A percentile compares a stretch with the other conserved stretches of the same genome.
These are phyloP conservation scores for Stipa capillata DNA, from an alignment of 176 grass and related monocot genomes.

Conservation along the genomic window DNA sequence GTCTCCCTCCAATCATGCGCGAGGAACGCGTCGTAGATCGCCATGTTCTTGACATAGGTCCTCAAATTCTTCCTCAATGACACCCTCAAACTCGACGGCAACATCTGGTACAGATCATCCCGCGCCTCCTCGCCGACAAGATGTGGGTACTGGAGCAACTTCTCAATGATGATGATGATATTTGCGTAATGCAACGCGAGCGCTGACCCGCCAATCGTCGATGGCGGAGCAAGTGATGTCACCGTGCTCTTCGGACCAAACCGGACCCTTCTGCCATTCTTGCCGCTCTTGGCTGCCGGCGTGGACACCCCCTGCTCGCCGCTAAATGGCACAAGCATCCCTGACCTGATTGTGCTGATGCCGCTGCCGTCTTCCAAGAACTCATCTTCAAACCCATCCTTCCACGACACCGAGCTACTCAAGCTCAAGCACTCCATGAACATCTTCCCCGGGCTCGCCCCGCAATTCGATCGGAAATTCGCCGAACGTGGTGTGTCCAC, in stretches of 20 bases:
- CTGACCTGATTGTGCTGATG: conserved; percentile 45
- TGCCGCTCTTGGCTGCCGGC: conserved; percentile 7
- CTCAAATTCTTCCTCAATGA: conserved; percentile 46
- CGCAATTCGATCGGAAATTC: conserved; percentile 45
- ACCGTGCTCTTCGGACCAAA: conserved; percentile 78
- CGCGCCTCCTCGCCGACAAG: conserved; percentile 85
- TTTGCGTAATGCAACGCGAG: conserved; percentile 86
- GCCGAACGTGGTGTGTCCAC: not conserved
- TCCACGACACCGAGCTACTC: conserved; percentile 38
- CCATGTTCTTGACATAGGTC: conserved; percentile 51
- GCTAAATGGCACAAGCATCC: conserved; percentile 49
- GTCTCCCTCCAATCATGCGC: conserved; percentile 89
- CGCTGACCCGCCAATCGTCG: conserved; percentile 75
- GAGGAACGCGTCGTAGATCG: conserved; percentile 86
- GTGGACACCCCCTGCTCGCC: conserved; percentile 19
- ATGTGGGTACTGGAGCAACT: conserved; percentile 84
- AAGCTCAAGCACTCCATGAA: conserved; percentile 90
- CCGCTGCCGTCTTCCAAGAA: conserved; percentile 52
- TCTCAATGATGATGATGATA: conserved; percentile 84
- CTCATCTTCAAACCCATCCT: conserved; percentile 39
- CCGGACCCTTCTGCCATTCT: not conserved
- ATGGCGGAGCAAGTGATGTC: conserved; percentile 49
- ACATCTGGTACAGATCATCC: conserved; percentile 94
- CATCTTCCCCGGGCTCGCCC: conserved; percentile 49
- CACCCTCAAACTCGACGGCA: conserved; percentile 58